Base-by-base conservation (phyloP, 139 green algal genomes). In the Klebsormidium nitens region DNA sequence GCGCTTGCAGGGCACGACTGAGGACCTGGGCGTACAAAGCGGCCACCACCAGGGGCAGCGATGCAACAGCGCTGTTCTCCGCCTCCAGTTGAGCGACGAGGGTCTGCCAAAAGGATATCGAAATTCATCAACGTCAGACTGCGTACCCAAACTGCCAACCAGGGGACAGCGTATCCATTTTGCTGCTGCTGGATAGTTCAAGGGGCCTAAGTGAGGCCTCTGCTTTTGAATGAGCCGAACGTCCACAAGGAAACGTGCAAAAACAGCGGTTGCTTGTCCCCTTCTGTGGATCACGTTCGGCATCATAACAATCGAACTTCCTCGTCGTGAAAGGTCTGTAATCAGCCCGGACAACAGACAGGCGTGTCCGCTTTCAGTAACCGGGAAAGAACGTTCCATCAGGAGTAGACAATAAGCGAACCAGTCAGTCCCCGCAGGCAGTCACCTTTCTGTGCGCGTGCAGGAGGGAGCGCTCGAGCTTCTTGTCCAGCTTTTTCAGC, bases 401-500 rank as follows among this genome's bases (percentile, higher is more conserved):
- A 26, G 4, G 3, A 23, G 2, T 66, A 19, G 28, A 4, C 3
- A n/a, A 2, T 23, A 28, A n/a, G 2, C 2, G 34, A 28, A n/a
- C 23, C 2, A 49, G 28, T 2, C 23, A 19, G 29, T 48, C 3
- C 35, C 29, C 34, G 29, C 42, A 70, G 66, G 50, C 29, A 83
- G 65, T 61, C 76, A 69, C 61, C 57, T 79, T 71, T 6, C 36
- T 44, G 28, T 81, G 61, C 6, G 42, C 32, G n/a, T 59, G 39
- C 5, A 81, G 39, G 2, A 81, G 52, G 0, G 78, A 68, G 26
- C 78, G 75, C 77, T 93, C 87, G 14, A 60, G 65, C 81, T 92
- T 93, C 66, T 92, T 95, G 75, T 95, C 89, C 34, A 91, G 75
- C 6, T 49, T 59, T 36, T 55, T 67, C 37, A 90, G 60, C 19